Base-by-base conservation (phyloP, 2,329 filamentous ascomycete species). In the Tolypocladium album region DNA sequence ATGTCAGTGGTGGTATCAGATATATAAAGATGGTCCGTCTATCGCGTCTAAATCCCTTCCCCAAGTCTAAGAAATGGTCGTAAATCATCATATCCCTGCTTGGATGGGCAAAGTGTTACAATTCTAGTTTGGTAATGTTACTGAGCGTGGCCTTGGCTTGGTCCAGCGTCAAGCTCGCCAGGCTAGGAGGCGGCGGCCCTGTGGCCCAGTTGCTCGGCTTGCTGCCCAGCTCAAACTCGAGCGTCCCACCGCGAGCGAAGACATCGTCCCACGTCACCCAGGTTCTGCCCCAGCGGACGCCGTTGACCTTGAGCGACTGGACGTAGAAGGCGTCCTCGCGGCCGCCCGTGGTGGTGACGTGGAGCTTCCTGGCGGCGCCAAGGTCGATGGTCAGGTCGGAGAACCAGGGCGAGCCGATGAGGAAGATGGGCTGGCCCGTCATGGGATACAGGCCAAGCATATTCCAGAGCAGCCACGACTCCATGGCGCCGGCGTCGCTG, bases 401-500 rank as follows among this genome's bases (percentile, higher is more conserved):
- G 67, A 87, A 85, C 83, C 83, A 88, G 0, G 86, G 85, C 8
- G 82, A 83, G 3, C 81, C 82, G 58, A 89, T 76, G 20, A 89
- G 74, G 68, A 88, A 89, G 1, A 83, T 87, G 0, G 84, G 84
- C 74, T 89, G 86, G 0, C 85, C 86, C 0, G 85, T 87, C 63
- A 89, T 74, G 1, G 86, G 87, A 64, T 88, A 88, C 36, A 89
- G 72, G 2, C 86, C 86, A 43, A 88, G 79, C 79, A 88, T 87
- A 63, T 82, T 83, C 83, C 87, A 89, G 11, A 88, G 71, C 3
- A 88, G 71, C 82, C 85, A 88, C 9, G 81, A 84, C 68, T 90
- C 85, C 86, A 90, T 89, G 17, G 87, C 85, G 8, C 88, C 88
- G 1, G 85, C 86, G 69, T 90, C 88, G 53, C 81, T 85, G 70